Evolutionary conservation across 1,284 basidiomycete species (phyloP), one percentile per base, ranked within the genome.

Genomic region (Fomitopsis palustris): DNA sequence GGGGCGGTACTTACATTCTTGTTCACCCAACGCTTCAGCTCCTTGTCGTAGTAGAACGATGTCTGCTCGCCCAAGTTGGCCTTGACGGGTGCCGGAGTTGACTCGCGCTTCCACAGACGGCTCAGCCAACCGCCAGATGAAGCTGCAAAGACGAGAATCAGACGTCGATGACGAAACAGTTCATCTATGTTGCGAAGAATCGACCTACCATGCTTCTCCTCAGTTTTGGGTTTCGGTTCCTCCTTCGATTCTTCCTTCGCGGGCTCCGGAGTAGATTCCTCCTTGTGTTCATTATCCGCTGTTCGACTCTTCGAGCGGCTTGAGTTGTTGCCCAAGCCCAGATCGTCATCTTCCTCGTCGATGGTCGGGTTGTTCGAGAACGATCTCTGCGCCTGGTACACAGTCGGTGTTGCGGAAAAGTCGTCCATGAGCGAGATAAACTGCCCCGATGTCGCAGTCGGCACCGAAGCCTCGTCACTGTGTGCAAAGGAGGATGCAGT

Each of bases 21-120:
- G 74, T 98, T 96, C 21, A 99, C 89, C 97, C 97, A 99, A 62
- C 90, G 85, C 75, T 97, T 97, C 62, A 91, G 83, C 23, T 98
- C 95, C 67, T 92, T 88, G 74, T 99, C 97, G 72, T 93, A 99
- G 66, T 95, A 92, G 77, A 99, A 96, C 49, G 87, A 81, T 33
- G 83, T 93, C 70, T 96, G 88, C 68, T 99, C 93, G 19, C 97
- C 97, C 23, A 99, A 82, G 66, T 93, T 98, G 17, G 96, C 97
- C 70, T 87, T 90, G 58, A 95, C 78, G 7, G 95, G 93, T 17
- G 81, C 90, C 14, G 85, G 78, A 5, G 77, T 70, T 12, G 78
- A 66, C 8, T 82, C 78, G 62, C 83, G 88, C 75, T 82, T 81
- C 82, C 84, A 94, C 74, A 87, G 85, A 9, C 90, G 82, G 55